These are phyloP conservation scores for Rhodotorula paludigena DNA, from an alignment of 768 basidiomycete genomes.

Conservation along the genomic window DNA sequence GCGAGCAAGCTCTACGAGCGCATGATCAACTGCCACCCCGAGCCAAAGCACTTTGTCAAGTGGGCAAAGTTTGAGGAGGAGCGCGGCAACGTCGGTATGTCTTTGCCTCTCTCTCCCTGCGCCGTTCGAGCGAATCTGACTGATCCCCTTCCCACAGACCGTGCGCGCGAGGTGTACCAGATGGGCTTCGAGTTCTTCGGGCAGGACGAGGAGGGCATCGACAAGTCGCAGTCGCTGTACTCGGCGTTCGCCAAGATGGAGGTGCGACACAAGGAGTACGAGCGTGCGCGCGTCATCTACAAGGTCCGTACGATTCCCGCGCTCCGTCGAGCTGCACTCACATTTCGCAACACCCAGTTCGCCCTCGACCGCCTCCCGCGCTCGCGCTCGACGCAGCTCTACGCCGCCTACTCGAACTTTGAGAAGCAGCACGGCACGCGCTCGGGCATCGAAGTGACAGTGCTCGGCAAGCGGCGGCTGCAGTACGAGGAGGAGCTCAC, in stretches of 20 bases:
- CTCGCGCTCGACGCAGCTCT: slow-evolving; percentile 80
- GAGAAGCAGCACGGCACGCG: slow-evolving; percentile 96
- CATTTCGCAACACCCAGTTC: slow-evolving; percentile 56
- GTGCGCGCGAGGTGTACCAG: slow-evolving; percentile 82
- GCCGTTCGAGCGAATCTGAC: neutral
- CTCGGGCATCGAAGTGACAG: slow-evolving; percentile 80
- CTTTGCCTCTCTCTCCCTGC: neutral
- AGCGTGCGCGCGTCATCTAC: slow-evolving; percentile 93
- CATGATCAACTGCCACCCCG: slow-evolving; percentile 62
- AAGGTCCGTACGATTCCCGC: slow-evolving; percentile 58
- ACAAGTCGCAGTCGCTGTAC: slow-evolving; percentile 85
- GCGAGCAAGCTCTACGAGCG: slow-evolving; percentile 90
- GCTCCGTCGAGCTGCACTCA: neutral
- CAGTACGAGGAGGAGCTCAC: slow-evolving; percentile 95
- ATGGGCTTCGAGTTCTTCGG: slow-evolving; percentile 84
- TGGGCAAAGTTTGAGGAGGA: slow-evolving; percentile 64
- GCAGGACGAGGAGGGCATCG: slow-evolving; percentile 52
- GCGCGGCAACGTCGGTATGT: slow-evolving; percentile 52
- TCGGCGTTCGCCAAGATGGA: slow-evolving; percentile 96
- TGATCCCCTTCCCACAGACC: slow-evolving; percentile 49
- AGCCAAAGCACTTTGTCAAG: slow-evolving; percentile 62
- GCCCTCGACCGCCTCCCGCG: slow-evolving; percentile 88
- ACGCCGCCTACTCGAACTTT: slow-evolving; percentile 90
- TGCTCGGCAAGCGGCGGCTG: slow-evolving; percentile 93
- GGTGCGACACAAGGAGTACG: slow-evolving; percentile 88